Evolutionary conservation across 306 rosid species (phyloP), one percentile per base, ranked within the genome.

Genomic region (Trifolium repens): DNA sequence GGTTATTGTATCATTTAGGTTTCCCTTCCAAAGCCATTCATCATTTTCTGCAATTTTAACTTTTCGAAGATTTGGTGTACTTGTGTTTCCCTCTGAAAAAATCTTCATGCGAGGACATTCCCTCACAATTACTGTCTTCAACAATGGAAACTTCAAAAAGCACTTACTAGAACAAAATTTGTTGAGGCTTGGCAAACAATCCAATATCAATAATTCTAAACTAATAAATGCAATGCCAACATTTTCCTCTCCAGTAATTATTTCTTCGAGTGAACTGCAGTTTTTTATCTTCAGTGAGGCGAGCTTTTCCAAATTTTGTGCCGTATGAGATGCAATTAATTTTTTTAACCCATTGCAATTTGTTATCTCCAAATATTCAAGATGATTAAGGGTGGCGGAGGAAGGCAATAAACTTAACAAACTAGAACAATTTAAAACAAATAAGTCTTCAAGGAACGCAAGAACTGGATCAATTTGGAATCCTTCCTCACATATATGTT

Each of bases 31-130:
- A 65, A 11, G 9, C 34, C 10, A 11, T 39, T 65, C 16, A 10
- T 4, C n/a, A 11, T 17, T 40, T 65, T 65, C 52, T 11, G n/a
- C 53, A 17, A 5, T 65, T 65, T 65, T 40, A 1, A 65, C 53
- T 65, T 39, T 65, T 40, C 5, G n/a, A 10, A 65, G 71, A 17
- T 4, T 19, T 65, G 71, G 71, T 19, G 71, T 11, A 9, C 71
- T 39, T 65, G 10, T 17, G 16, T 19, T 40, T 65, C 52, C 71
- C 34, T 42, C 32, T 9, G 52, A 39, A 14, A 65, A 65, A 11
- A 10, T 10, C 52, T 65, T 19, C 71, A 65, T 17, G 5, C 34
- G 53, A 11, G 71, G 71, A 40, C 71, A 66, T 19, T 66, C 71
- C 34, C 35, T 40, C 71, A 66, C 71, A 66, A 66, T 26, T 19